Evolutionary conservation across 2,329 filamentous ascomycete species (phyloP).

Genomic region (Zymoseptoria passerinii): DNA sequence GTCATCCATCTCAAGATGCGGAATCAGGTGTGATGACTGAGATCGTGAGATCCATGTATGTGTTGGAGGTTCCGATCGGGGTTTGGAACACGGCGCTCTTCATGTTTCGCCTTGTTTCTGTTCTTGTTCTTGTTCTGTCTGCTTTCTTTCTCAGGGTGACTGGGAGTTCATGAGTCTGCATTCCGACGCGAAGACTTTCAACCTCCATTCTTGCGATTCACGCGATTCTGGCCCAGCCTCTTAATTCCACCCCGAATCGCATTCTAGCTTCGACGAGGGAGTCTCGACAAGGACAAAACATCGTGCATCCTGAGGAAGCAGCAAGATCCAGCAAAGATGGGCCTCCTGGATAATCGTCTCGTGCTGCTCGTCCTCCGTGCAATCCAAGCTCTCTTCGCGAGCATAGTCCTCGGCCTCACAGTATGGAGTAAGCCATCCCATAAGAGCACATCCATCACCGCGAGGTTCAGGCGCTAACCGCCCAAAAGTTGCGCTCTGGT

Average conservation of each 20-base stretch:
- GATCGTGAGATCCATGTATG: neutral
- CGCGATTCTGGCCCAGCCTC: neutral
- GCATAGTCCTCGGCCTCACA: slow-evolving; percentile 68
- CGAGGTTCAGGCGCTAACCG: neutral
- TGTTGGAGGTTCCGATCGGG: neutral
- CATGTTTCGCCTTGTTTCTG: neutral
- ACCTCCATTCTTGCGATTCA: neutral
- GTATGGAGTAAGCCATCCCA: slow-evolving; percentile 53
- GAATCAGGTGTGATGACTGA: neutral
- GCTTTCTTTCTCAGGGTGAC: neutral
- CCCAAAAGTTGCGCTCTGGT: slow-evolving; percentile 48
- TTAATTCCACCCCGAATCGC: neutral
- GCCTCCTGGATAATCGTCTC: slow-evolving; percentile 5
- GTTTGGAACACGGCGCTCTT: neutral
- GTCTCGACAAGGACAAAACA: neutral
- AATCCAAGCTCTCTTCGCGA: slow-evolving; percentile 57
- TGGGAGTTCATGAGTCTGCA: neutral
- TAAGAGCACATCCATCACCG: neutral
- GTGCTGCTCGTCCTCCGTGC: slow-evolving; percentile 56
- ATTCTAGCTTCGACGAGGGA: neutral
- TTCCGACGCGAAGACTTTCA: neutral
- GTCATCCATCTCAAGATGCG: neutral
- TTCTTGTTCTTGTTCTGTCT: neutral
- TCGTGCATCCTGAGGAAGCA: neutral
- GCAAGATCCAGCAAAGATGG: neutral